A percentile compares a stretch with the other conserved stretches of the same genome.
Conservation (phyloP, 306 rosid genomes). For the Quillaja saponaria region DNA sequence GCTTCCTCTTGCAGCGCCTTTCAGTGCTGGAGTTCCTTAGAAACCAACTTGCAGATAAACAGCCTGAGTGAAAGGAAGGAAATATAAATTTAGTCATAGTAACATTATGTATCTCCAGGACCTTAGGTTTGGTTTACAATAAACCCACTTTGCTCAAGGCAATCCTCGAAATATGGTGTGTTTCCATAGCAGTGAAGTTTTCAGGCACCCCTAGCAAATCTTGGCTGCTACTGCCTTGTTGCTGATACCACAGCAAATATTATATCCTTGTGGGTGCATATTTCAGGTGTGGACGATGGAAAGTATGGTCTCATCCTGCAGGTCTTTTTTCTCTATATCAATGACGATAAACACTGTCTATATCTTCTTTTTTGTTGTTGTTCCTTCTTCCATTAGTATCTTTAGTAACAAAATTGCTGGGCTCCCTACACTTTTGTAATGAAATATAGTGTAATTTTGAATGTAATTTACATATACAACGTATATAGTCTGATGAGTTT, state of each 20-base stretch:
- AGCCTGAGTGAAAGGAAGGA: conserved; percentile 39
- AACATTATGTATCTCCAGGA: conserved; percentile 22
- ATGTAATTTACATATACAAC: conserved; percentile 4
- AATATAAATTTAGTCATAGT: conserved; percentile 18
- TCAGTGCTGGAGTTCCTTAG: conserved; percentile 78
- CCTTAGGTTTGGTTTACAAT: conserved; percentile 25
- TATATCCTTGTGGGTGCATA: conserved; percentile 20
- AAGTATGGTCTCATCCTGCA: background rate
- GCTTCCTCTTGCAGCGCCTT: conserved; percentile 45
- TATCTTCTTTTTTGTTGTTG: conserved; percentile 16
- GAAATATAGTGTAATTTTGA: conserved; percentile 1
- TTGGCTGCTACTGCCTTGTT: conserved; percentile 20
- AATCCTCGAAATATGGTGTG: conserved; percentile 22
- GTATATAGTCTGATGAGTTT: conserved; percentile 18
- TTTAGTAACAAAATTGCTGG: conserved; percentile 10
- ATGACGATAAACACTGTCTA: conserved; percentile 4
- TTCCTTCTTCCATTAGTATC: background rate
- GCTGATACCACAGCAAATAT: background rate
- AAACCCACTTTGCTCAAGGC: conserved; percentile 21
- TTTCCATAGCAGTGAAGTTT: conserved; percentile 21
- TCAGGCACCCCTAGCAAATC: conserved; percentile 23
- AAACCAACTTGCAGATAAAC: conserved; percentile 59
- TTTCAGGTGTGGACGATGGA: too few species aligned
- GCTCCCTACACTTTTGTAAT: conserved; percentile 32
- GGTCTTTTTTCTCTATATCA: background rate